phyloP scores from a whole-genome alignment of 106 monocot species.

The Chionographis japonica region DNA sequence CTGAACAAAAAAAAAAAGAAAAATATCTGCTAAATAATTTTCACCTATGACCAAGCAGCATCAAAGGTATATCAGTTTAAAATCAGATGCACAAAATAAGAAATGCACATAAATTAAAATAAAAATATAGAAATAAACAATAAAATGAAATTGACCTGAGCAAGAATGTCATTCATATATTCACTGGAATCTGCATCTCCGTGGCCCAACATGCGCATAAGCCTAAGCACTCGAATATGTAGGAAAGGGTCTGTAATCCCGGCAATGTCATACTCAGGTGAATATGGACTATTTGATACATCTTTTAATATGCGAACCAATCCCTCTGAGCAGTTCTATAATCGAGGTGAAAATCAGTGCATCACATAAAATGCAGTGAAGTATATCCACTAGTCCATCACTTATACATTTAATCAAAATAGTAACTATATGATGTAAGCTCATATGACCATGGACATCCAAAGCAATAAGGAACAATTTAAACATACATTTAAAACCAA shows the following conservation, averaged over 20 bases:
- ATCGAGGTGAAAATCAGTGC: slow-evolving; percentile 15
- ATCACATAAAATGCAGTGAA: slow-evolving; percentile 4
- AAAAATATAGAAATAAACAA: neutral
- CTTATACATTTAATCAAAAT: too few species aligned
- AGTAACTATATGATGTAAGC: too few species aligned
- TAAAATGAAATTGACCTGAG: slow-evolving; percentile 46
- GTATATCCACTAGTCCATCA: too few species aligned
- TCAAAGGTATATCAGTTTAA: too few species aligned
- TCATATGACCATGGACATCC: neutral
- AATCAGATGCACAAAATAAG: neutral
- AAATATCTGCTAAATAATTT: too few species aligned
- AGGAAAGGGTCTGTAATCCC: slow-evolving; percentile 64
- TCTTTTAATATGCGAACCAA: slow-evolving; percentile 72
- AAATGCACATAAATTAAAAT: neutral
- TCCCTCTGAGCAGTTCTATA: slow-evolving; percentile 69
- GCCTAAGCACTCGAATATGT: slow-evolving; percentile 67
- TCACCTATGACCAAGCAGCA: too few species aligned
- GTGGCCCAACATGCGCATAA: slow-evolving; percentile 74
- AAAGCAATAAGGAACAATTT: too few species aligned
- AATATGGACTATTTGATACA: slow-evolving; percentile 87
- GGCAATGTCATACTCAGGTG: slow-evolving; percentile 87
- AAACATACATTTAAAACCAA: too few species aligned
- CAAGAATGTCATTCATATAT: slow-evolving; percentile 93
- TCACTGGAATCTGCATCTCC: slow-evolving; percentile 88
- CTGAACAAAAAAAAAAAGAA: too few species aligned